Evolutionary conservation across 495 filamentous ascomycete species (phyloP), one percentile per base, ranked within the genome.

Genomic region (Hypoxylon perforatum): DNA sequence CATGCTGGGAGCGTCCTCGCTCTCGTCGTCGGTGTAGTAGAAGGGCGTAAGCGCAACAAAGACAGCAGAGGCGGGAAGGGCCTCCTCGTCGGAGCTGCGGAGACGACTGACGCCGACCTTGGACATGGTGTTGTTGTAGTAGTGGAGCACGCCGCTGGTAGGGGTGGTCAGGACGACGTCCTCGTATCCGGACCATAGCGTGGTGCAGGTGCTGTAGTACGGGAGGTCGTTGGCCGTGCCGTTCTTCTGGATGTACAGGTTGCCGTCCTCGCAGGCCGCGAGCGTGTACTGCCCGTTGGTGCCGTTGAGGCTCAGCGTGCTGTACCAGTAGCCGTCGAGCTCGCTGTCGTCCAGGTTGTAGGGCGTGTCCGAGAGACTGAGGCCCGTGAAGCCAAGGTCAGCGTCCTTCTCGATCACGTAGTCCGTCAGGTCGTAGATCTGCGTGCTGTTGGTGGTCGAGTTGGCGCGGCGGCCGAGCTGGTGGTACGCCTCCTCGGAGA

Each of bases 51-150:
- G 50, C 9, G 49, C 30, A 49, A 63, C 49, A 12, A 45, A 63
- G 15, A 45, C 59, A 11, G 59, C 18, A 9, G 48, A 45, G 12
- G 35, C 59, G 6, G 59, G 59, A 0, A 63, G 21, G 3, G 18
- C 11, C 15, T 42, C 22, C 12, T 63, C 48, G 25, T 63, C 59
- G 2, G 59, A 36, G 3, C 56, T 19, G 25, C 65, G 65, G 1
- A 69, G 54, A 42, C 65, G 65, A 17, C 49, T 57, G n/a, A 69
- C 65, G 17, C 65, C 61, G 5, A 55, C 42, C 33, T 44, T 53
- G 17, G 60, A 38, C 65, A 69, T 69, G 65, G 65, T 69, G 52
- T 69, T 65, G 53, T 56, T 57, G 54, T 69, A 69, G 47, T 65
- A 65, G 45, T 65, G 60, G 11, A 69, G 53, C 28, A 69, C 22